Base-by-base conservation (phyloP, 768 basidiomycete genomes). In the Mycena vulgaris region DNA sequence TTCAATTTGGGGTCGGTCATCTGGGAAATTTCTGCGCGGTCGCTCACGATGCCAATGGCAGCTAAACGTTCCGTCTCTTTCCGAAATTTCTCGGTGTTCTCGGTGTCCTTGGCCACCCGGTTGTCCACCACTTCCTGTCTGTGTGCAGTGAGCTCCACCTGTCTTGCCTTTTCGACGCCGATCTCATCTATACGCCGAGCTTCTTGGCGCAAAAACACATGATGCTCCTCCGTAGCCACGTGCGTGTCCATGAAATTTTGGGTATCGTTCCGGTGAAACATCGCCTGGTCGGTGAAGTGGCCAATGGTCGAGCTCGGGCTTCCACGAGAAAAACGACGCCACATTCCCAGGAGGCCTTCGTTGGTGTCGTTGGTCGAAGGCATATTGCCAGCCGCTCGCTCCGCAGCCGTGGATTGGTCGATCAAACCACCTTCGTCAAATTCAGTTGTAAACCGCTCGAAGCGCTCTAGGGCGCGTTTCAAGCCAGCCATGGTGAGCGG, bases 321-420 rank as follows among this genome's bases (percentile, higher is more conserved):
- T n/a, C 60, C 57, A 14, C 58, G 57, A 0, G 57, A 59, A n/a
- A 59, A 59, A 3, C n/a, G 21, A 0, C 65, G 33, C 55, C 56
- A 66, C 27, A n/a, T 27, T 0, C 65, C 65, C 9, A 67, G 66
- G 3, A 67, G 25, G 4, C 57, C 57, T 25, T 67, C 66, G 49
- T 67, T 67, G 8, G 35, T 27, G 39, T 55, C 35, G 23, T 67
- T 67, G 0, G 57, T 60, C 1, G 58, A 51, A 2, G 47, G n/a
- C 28, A 53, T 48, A 13, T 11, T 11, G 1, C 19, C 66, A 0
- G 9, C 16, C 2, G 13, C 33, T 2, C n/a, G 33, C n/a, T 67
- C 57, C 3, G 21, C 48, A 0, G 7, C 30, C 27, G 65, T 49
- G 3, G 65, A 14, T 8, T 6, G 14, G 5, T 57, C 47, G 23